phyloP scores from a whole-genome alignment of 2,329 filamentous ascomycete species.

The Ceratocystis colombiana region DNA sequence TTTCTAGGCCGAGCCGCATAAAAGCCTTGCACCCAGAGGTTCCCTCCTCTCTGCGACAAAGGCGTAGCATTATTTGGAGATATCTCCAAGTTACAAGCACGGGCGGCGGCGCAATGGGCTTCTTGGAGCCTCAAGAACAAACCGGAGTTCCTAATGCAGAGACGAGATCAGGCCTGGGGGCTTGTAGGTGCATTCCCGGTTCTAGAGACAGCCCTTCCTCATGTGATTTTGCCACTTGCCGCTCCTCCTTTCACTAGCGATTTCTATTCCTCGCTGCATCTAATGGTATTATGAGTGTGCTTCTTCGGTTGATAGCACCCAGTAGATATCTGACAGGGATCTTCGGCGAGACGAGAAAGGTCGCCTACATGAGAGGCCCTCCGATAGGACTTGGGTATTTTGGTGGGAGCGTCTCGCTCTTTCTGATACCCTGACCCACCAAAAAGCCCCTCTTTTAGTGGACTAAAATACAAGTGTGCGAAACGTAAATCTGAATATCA shows the following conservation, averaged over 20 bases:
- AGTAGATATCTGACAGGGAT: not conserved
- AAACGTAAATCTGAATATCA: constrained; percentile 3
- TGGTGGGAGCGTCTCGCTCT: not conserved
- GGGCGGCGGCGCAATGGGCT: constrained; percentile 4
- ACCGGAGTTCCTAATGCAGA: not conserved
- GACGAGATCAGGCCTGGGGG: not conserved
- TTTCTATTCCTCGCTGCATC: not conserved
- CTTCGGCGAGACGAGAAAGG: not conserved
- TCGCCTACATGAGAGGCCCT: not conserved
- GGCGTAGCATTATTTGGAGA: not conserved
- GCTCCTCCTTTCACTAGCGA: not conserved
- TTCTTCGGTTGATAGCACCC: not conserved
- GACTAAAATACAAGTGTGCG: not conserved
- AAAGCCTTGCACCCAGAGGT: not conserved
- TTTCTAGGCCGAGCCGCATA: not conserved
- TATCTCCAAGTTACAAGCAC: constrained; percentile 10
- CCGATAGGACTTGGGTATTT: not conserved
- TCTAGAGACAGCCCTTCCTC: not conserved
- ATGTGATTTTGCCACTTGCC: not conserved
- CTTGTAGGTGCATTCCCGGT: not conserved
- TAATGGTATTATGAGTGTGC: not conserved
- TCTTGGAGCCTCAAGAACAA: constrained; percentile 5
- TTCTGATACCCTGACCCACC: not conserved
- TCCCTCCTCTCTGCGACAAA: not conserved
- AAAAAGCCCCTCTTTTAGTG: constrained; percentile 15